phyloP scores from a whole-genome alignment of 2,329 filamentous ascomycete species.

The Fusarium penzigii region DNA sequence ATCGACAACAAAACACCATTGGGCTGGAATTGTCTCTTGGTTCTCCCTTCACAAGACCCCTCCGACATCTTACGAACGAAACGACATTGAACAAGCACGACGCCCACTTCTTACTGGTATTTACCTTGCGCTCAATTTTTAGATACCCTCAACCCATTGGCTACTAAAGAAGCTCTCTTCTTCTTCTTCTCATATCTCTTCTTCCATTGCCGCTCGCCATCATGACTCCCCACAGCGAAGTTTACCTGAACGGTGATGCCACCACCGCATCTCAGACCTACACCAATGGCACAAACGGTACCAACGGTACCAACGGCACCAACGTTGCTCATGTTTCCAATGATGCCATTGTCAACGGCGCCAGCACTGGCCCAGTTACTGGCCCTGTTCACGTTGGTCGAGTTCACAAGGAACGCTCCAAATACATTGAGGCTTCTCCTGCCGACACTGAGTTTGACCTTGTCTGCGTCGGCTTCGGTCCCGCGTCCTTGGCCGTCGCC shows the following conservation, averaged over 20 bases:
- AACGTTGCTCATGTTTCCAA: constrained; percentile 14
- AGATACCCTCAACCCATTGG: no score
- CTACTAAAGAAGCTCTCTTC: no score
- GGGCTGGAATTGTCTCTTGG: no score
- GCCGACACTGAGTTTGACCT: constrained; percentile 75
- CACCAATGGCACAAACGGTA: constrained; percentile 15
- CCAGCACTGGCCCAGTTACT: constrained; percentile 15
- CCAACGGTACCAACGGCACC: constrained; percentile 18
- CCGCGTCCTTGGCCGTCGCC: constrained; percentile 85
- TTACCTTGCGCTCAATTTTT: background rate
- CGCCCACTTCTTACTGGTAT: no score
- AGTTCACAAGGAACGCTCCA: constrained; percentile 24
- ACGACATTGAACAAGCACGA: no score
- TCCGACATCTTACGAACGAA: no score
- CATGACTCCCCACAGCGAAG: constrained; percentile 41
- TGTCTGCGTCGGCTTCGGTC: constrained; percentile 89
- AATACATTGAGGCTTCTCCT: constrained; percentile 23
- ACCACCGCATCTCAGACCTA: constrained; percentile 15
- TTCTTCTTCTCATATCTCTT: constrained; percentile 7
- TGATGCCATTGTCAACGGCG: constrained; percentile 24
- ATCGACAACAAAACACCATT: no score
- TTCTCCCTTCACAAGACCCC: no score
- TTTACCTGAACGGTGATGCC: constrained; percentile 31
- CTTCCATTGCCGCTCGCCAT: constrained; percentile 11
- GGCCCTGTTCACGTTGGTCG: constrained; percentile 18